A percentile compares a stretch with the other conserved stretches of the same genome.
These are phyloP conservation scores for Pseudevernia furfuracea DNA, from an alignment of 495 filamentous ascomycete genomes.

Conservation along the genomic window DNA sequence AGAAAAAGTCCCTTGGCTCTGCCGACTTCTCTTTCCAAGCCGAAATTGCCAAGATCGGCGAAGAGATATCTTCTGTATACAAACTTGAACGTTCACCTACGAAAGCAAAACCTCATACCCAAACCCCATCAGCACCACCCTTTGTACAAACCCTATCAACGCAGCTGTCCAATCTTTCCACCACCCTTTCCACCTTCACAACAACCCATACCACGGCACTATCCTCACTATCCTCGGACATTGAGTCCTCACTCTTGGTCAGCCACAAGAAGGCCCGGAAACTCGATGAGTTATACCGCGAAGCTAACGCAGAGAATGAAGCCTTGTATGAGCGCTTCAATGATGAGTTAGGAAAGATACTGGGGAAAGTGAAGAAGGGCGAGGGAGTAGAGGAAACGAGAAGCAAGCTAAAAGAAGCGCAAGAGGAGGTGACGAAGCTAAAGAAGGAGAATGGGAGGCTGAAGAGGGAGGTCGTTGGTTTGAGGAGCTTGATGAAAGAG, in stretches of 20 bases:
- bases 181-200: constrained; percentile 40
- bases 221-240: constrained; percentile 53
- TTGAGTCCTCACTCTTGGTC: constrained; percentile 60
- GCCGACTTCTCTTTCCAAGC: constrained; percentile 59
- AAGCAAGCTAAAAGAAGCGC: constrained; percentile 53
- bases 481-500: constrained; percentile 17
- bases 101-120: constrained; percentile 18
- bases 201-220: constrained; percentile 54
- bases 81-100: constrained; percentile 31
- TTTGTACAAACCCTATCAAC: constrained; percentile 14
- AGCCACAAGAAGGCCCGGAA: constrained; percentile 72
- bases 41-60: constrained; percentile 73
- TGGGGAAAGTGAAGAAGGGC: constrained; percentile 62
- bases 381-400: constrained; percentile 68
- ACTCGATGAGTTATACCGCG: constrained; percentile 82
- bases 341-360: constrained; percentile 74
- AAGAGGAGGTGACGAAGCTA: constrained; percentile 60
- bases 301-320: constrained; percentile 87
- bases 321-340: constrained; percentile 91
- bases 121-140: constrained; percentile 11
- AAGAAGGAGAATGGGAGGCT: constrained; percentile 73
- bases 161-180: constrained; percentile 23
- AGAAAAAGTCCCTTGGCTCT: constrained; percentile 64
- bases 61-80: constrained; percentile 62
- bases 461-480: constrained; percentile 48